Evolutionary conservation across 2,329 filamentous ascomycete genomes (phyloP), one percentile per base, ranked within the genome.

Genomic region (Penicillium sp.): DNA sequence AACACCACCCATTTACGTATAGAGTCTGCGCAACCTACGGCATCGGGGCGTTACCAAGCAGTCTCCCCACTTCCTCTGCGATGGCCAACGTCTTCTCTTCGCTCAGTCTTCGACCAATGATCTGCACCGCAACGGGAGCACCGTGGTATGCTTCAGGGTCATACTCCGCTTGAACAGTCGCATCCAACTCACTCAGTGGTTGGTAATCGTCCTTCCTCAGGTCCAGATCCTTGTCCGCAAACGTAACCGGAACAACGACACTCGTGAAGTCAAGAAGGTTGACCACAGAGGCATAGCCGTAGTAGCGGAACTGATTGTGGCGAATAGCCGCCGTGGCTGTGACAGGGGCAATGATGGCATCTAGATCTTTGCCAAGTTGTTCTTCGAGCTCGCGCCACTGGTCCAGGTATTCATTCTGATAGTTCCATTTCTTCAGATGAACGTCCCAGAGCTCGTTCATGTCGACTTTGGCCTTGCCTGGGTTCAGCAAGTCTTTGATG

Each of bases 181-280:
- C 56, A 46, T 78, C 75, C 3, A 61, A 29, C 0, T 67, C 64
- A 42, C 59, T 70, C 16, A 67, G 18, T 2, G 39, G 27, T 19
- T 34, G 15, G 13, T 36, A 31, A 10, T 29, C 25, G 4, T 14
- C 27, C 6, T 33, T 41, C 19, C 36, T 43, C 18, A 39, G 26
- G 41, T 74, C 70, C 0, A 70, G 27, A 2, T 43, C 43, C 48
- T 68, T 65, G 41, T 73, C 66, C 0, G 68, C 68, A 35, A 62
- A 65, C 0, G 68, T 70, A 2, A 75, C 67, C 0, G 72, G 72
- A 4, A 75, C 62, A 1, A 69, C 69, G 8, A 69, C 66, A 30
- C 62, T 68, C 2, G 69, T 68, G 25, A 63, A 65, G 31, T 72
- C 68, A 2, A 71, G 52, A 14, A 65, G 41, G 37, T 70, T 71